Evolutionary conservation across 441 rosid genomes (phyloP).

Genomic region (Erysimum cheiri): DNA sequence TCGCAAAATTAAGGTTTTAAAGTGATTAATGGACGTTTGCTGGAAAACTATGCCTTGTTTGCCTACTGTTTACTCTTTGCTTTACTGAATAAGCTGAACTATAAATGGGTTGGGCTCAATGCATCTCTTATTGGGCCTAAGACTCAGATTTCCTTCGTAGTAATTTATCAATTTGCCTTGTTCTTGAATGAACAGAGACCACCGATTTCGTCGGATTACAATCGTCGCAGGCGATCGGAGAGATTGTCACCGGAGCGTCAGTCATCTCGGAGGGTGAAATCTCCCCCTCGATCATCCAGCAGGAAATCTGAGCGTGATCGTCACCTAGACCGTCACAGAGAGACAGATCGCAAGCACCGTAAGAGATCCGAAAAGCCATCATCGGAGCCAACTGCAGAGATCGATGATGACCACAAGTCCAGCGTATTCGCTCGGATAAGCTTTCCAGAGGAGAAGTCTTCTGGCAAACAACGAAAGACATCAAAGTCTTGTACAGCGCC

Average conservation of each 20-base stretch:
- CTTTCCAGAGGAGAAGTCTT: constrained; percentile 62
- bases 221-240: constrained; percentile 35
- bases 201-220: constrained; percentile 22
- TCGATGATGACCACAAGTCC: constrained; percentile 56
- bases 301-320: constrained; percentile 60
- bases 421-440: constrained; percentile 92
- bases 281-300: constrained; percentile 54
- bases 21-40: neutral
- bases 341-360: constrained; percentile 49
- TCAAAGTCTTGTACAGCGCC: constrained; percentile 46
- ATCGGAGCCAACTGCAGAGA: constrained; percentile 43
- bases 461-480: constrained; percentile 68
- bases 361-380: constrained; percentile 47
- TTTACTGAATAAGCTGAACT: neutral
- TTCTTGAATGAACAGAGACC: constrained; percentile 34
- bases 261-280: constrained; percentile 36
- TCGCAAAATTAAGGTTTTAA: neutral
- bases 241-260: constrained; percentile 22
- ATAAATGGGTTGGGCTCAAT: constrained; percentile 14
- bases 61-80: neutral
- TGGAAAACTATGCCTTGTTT: neutral
- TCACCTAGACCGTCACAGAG: constrained; percentile 40
- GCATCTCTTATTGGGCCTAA: constrained; percentile 13
- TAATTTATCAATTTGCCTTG: neutral
- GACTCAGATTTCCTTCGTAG: neutral